phyloP scores from a whole-genome alignment of 768 basidiomycete species.

The Phaeotremella skinneri region DNA sequence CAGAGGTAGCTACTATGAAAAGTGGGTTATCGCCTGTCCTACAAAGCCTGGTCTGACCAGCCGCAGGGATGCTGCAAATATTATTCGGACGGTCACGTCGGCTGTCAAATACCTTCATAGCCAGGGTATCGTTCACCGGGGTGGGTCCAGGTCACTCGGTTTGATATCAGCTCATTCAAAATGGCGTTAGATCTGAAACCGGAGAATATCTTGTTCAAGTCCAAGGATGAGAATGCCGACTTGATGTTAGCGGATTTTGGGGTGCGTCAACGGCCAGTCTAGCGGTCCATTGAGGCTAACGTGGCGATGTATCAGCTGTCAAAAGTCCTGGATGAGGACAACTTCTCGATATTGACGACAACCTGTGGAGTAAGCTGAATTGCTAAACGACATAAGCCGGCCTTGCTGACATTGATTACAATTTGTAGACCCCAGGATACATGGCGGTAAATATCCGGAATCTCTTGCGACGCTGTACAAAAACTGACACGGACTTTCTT shows the following conservation, averaged over 20 bases:
- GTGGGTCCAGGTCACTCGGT: constrained; percentile 50
- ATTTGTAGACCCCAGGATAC: constrained; percentile 42
- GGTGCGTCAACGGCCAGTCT: constrained; percentile 56
- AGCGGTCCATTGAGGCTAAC: neutral
- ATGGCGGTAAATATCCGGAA: constrained; percentile 36
- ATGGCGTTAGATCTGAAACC: constrained; percentile 76
- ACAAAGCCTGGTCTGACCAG: neutral
- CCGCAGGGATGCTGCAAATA: constrained; percentile 76
- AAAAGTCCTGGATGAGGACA: constrained; percentile 84
- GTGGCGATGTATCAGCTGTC: constrained; percentile 32
- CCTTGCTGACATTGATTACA: neutral
- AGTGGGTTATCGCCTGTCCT: constrained; percentile 56
- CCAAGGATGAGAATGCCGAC: constrained; percentile 81
- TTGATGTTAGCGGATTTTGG: constrained; percentile 98
- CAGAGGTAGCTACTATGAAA: constrained; percentile 93
- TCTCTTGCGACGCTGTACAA: neutral
- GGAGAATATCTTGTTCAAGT: constrained; percentile 94
- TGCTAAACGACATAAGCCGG: constrained; percentile 27
- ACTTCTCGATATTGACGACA: constrained; percentile 82
- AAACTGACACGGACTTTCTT: constrained; percentile 47
- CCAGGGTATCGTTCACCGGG: constrained; percentile 88
- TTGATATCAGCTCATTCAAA: neutral
- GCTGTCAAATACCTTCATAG: constrained; percentile 90
- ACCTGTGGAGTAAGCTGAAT: constrained; percentile 80
- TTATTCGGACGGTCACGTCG: constrained; percentile 79